A percentile compares a stretch with the other conserved stretches of the same genome.
Evolutionary conservation across 768 basidiomycete genomes (phyloP).

Genomic region (Tulasnella sp.): DNA sequence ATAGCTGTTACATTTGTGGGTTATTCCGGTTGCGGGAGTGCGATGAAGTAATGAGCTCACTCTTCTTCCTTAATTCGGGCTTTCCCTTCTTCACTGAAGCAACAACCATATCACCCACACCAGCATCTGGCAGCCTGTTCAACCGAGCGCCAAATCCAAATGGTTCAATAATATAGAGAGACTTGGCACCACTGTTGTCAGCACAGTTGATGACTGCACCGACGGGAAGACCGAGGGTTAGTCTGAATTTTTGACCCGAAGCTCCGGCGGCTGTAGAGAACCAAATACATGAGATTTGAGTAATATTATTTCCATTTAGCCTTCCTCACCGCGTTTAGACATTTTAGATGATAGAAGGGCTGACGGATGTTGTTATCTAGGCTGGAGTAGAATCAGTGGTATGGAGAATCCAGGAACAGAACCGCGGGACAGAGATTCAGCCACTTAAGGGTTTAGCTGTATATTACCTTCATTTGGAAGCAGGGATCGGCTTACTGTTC

Average conservation of each 20-base stretch:
- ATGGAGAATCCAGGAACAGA: too few species aligned
- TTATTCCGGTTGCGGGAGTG: neutral
- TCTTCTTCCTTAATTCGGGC: slow-evolving; percentile 98
- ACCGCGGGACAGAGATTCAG: too few species aligned
- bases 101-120: slow-evolving; percentile 90
- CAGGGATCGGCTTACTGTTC: too few species aligned
- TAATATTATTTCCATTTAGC: neutral
- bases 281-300: neutral
- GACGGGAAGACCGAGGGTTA: slow-evolving; percentile 87
- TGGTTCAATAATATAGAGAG: slow-evolving; percentile 87
- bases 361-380: slow-evolving; percentile 15
- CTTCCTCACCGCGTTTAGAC: slow-evolving; percentile 19
- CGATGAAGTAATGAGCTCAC: slow-evolving; percentile 34
- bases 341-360: slow-evolving; percentile 14
- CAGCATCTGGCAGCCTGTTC: slow-evolving; percentile 93
- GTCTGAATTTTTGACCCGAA: slow-evolving; percentile 83
- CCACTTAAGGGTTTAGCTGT: too few species aligned
- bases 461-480: too few species aligned
- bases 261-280: slow-evolving; percentile 5
- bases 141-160: slow-evolving; percentile 91
- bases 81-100: slow-evolving; percentile 99
- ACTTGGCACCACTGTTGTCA: slow-evolving; percentile 98
- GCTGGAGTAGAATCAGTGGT: too few species aligned
- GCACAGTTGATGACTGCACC: slow-evolving; percentile 95
- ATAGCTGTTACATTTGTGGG: slow-evolving; percentile 46